phyloP scores from a whole-genome alignment of 2,329 filamentous ascomycete species.

The Pseudomassariella vexata region DNA sequence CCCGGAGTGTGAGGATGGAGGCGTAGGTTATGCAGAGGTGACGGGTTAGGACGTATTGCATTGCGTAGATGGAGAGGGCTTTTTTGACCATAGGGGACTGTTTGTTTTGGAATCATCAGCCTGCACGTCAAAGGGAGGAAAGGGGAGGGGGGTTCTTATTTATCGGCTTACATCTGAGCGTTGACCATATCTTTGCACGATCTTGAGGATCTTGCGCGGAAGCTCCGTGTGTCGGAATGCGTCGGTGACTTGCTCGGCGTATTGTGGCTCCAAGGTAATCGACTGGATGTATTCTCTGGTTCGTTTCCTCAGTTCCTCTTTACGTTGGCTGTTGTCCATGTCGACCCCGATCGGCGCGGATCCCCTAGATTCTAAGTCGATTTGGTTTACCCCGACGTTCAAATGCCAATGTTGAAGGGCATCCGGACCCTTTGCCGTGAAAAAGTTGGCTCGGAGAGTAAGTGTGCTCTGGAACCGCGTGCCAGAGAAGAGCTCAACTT shows the following conservation, averaged over 20 bases:
- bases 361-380: constrained; percentile 34
- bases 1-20: constrained; percentile 34
- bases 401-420: constrained; percentile 48
- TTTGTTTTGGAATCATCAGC: background rate
- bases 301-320: constrained; percentile 39
- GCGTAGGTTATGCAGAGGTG: constrained; percentile 45
- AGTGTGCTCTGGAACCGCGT: constrained; percentile 36
- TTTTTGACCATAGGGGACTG: constrained; percentile 45
- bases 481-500: constrained; percentile 44
- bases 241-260: constrained; percentile 45
- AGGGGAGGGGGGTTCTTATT: no score
- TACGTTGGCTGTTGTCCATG: constrained; percentile 31
- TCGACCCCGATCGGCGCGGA: constrained; percentile 48
- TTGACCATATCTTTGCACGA: constrained; percentile 42
- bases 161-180: constrained; percentile 33
- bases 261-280: constrained; percentile 40
- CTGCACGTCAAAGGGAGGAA: no score
- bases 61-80: constrained; percentile 48
- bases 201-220: constrained; percentile 38
- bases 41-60: constrained; percentile 51
- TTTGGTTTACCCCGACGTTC: constrained; percentile 26
- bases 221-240: constrained; percentile 36
- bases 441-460: constrained; percentile 45
- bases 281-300: constrained; percentile 43
- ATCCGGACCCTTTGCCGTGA: constrained; percentile 41